A percentile compares a stretch with the other conserved stretches of the same genome.
These are phyloP conservation scores for Hsuehochloa calcarea DNA, from an alignment of 176 grass and related monocot genomes.

Conservation along the genomic window DNA sequence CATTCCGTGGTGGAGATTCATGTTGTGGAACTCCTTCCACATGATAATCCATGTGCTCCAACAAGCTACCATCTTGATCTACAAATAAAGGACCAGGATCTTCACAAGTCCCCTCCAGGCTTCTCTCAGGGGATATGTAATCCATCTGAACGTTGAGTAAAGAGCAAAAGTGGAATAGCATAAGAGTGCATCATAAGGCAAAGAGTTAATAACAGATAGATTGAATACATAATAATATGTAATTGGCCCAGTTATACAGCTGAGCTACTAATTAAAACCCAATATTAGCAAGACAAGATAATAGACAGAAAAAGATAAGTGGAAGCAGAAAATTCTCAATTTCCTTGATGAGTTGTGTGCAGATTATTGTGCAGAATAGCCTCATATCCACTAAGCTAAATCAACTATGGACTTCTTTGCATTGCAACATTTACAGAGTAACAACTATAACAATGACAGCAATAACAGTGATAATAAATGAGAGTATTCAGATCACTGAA, in stretches of 20 bases:
- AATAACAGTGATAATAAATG: background rate
- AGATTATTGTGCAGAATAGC: background rate
- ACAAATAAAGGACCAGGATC: constrained; percentile 46
- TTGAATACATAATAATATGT: background rate
- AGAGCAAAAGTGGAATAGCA: constrained; percentile 22
- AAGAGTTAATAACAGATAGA: background rate
- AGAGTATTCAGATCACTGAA: background rate
- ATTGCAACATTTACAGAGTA: background rate
- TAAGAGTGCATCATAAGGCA: background rate
- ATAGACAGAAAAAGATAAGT: background rate
- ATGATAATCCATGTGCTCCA: constrained; percentile 52
- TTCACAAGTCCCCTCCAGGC: constrained; percentile 51
- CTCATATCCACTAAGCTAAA: constrained; percentile 9
- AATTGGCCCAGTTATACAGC: constrained; percentile 12
- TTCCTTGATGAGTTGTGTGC: background rate
- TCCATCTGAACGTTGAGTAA: constrained; percentile 48
- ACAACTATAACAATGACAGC: background rate
- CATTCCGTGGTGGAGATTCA: constrained; percentile 40
- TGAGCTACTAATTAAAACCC: background rate
- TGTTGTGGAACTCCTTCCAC: constrained; percentile 32
- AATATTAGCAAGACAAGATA: background rate
- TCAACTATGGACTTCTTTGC: background rate
- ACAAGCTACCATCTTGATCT: constrained; percentile 42
- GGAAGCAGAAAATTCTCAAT: background rate
- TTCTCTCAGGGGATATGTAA: constrained; percentile 52